These are phyloP conservation scores for Marasmius tenuissimus DNA, from an alignment of 1,284 basidiomycete genomes.

Conservation along the genomic window DNA sequence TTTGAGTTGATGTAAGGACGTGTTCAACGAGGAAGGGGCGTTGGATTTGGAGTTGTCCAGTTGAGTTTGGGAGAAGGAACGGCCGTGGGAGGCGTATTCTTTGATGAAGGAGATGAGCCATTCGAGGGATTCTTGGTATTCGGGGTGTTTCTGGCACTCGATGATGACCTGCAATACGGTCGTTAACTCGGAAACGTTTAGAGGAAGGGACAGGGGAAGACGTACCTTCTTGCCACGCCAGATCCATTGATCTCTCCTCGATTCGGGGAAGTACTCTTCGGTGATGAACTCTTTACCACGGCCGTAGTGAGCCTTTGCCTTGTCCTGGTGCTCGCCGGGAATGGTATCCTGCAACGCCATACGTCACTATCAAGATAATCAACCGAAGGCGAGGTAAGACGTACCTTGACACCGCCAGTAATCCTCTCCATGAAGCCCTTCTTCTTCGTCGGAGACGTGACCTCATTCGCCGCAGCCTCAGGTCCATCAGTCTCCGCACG, in stretches of 20 bases:
- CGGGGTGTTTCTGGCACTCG: conserved; percentile 90
- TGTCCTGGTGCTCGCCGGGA: conserved; percentile 63
- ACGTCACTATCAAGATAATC: conserved; percentile 13
- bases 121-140: conserved; percentile 82
- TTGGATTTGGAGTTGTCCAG: conserved; percentile 21
- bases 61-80: conserved; percentile 41
- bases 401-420: conserved; percentile 25
- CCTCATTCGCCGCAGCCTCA: background rate
- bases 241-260: conserved; percentile 82
- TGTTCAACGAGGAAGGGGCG: conserved; percentile 36
- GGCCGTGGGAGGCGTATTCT: conserved; percentile 75
- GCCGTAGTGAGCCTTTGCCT: conserved; percentile 49
- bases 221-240: conserved; percentile 75
- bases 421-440: conserved; percentile 48
- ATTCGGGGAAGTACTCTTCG: conserved; percentile 86
- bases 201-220: background rate
- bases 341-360: conserved; percentile 22
- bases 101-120: conserved; percentile 77
- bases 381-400: conserved; percentile 19
- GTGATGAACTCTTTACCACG: conserved; percentile 64
- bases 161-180: conserved; percentile 78
- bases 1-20: conserved; percentile 66
- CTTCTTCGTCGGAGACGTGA: conserved; percentile 38
- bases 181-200: conserved; percentile 18
- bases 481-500: background rate